Base-by-base conservation (phyloP, 139 green algal species). In the Chlamydomonas incerta region DNA sequence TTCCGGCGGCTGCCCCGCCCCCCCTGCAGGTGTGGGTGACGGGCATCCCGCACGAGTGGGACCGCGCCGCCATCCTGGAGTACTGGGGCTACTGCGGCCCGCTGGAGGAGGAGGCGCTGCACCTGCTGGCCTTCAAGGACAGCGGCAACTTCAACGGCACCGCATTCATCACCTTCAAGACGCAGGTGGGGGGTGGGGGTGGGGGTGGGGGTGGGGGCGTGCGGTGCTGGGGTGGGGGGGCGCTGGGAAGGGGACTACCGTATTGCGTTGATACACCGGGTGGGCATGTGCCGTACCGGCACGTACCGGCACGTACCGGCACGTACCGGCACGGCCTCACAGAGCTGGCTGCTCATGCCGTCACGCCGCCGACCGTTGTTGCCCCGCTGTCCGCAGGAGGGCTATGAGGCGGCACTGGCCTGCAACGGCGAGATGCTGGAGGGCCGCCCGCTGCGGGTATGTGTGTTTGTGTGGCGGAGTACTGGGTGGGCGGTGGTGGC, bases 101-200 rank as follows among this genome's bases (percentile, higher is more conserved):
- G 41, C 41, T 50, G 41, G 89, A 93, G 70, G 92, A 99, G 8
- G 92, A 95, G 73, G 73, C 86, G 11, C 67, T 99, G 65, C 93
- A 98, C 85, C 83, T 95, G 46, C 91, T 98, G 83, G 94, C 87
- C n/a, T 99, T 99, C 90, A 93, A 93, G 0, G 97, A 99, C 92
- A 96, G 90, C 0, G 96, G 96, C 14, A 92, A 94, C 52, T 99
- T 99, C 92, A 95, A 93, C 47, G 97, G 97, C 81, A 97, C 98
- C 18, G 93, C 91, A 9, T 98, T 98, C 89, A 93, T 99, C 89
- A 99, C 97, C n/a, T 99, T 98, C 73, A 83, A 86, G 17, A 95
- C 88, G 46, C 87, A 95, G 83, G 93, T 93, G 66, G 3, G 66
- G n/a, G 66, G 31, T 3, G 66, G 66, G n/a, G 33, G n/a, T 3